Base-by-base conservation (phyloP, 177 flowering plant genomes). In the Telopea speciosissima region DNA sequence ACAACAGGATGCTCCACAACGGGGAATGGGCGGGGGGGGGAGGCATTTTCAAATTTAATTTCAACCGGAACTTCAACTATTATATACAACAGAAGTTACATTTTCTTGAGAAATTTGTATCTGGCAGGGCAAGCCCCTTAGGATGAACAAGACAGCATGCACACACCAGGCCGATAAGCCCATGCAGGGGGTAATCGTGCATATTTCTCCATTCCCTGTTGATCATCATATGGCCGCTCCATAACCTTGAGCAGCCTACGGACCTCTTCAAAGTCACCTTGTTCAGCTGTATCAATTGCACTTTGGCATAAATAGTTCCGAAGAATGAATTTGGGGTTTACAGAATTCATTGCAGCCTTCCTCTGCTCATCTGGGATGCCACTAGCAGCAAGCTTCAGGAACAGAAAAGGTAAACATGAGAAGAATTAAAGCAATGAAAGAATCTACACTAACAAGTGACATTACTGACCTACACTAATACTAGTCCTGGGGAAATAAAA, bases 101-200 rank as follows among this genome's bases (percentile, higher is more conserved):
- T 49, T 49, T 49, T 4, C 61, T 58, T 16, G 7, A n/a, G 61
- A n/a, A 58, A 58, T 52, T 58, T 58, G 24, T 56, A 24, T 1
- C 44, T 8, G 17, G 21, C 25, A 60, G 5, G 5, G 23, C 65
- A 60, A 19, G 40, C 24, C 2, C 44, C 68, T 89, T 79, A 96
- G 22, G 99, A 96, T 69, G 99, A 96, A 75, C 98, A 96, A 66
- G 99, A 96, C 33, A 96, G 85, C 99, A 96, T 96, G 84, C 99
- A 87, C 23, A 96, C 99, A 66, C 99, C 99, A 2, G 99, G 99
- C 24, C 99, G 80, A 72, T 96, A 93, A 45, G 99, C 99, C 99
- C 99, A 96, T 0, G 99, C 98, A 9, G 99, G 99, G 3, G 99
- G 99, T 74, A 96, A 77, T 24, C 98, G 97, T 23, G 98, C 97